A percentile compares a stretch with the other conserved stretches of the same genome.
These are phyloP conservation scores for Rosa chinensis DNA, from an alignment of 306 rosid genomes.

Conservation along the genomic window DNA sequence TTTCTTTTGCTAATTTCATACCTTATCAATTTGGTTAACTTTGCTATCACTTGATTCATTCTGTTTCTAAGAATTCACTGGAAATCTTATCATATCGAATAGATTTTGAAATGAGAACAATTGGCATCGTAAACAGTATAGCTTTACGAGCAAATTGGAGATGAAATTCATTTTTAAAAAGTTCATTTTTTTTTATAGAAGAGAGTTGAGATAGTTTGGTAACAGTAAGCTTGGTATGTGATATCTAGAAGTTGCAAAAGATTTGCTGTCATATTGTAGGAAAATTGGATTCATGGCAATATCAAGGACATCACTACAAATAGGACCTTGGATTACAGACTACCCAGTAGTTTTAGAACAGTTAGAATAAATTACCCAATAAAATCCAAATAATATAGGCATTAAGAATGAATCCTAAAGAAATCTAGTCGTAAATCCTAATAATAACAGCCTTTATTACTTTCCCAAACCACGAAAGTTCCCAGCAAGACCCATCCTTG, in stretches of 20 bases:
- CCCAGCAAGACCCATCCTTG: neutral
- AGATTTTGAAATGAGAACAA: no score
- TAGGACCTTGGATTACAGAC: no score
- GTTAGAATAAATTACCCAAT: neutral
- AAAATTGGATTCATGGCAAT: neutral
- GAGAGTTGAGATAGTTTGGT: no score
- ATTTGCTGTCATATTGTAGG: neutral
- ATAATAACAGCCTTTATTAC: neutral
- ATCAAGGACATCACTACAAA: no score
- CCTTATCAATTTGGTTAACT: neutral
- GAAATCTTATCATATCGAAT: neutral
- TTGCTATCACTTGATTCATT: neutral
- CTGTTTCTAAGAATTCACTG: neutral
- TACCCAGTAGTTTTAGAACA: neutral
- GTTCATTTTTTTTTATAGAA: no score
- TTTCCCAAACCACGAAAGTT: neutral
- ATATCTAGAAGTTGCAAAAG: neutral
- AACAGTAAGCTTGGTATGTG: no score
- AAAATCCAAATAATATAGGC: neutral
- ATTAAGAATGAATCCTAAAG: neutral
- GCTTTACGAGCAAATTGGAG: no score
- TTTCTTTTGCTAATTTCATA: neutral
- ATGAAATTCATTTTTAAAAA: no score
- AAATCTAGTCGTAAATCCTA: no score
- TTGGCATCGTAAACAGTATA: no score